These are phyloP conservation scores for Komagataella ulmi DNA, from an alignment of 805 yeast genomes.

Conservation along the genomic window DNA sequence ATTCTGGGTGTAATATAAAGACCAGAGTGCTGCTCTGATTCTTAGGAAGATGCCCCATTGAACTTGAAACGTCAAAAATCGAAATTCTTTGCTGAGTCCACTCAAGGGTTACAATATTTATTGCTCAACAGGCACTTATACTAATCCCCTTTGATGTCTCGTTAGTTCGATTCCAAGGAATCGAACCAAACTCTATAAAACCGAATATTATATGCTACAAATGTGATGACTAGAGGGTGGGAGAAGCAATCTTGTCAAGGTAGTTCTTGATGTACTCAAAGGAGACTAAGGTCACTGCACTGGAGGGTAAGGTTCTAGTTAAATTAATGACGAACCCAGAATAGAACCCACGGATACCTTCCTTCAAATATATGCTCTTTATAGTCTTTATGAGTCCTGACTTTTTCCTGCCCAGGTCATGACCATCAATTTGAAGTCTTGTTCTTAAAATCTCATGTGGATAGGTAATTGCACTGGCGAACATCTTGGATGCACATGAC, in stretches of 20 bases:
- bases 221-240: not conserved
- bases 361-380: constrained; percentile 35
- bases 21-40: too few relatives aligned
- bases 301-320: constrained; percentile 85
- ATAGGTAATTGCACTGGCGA: constrained; percentile 79
- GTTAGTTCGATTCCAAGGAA: not conserved
- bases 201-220: not conserved
- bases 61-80: too few relatives aligned
- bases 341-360: constrained; percentile 76
- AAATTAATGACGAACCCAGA: constrained; percentile 81
- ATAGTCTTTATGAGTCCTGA: constrained; percentile 18
- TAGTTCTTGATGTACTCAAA: constrained; percentile 68
- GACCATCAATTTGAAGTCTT: constrained; percentile 55
- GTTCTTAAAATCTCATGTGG: constrained; percentile 95
- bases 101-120: not conserved
- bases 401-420: constrained; percentile 5
- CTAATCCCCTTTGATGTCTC: not conserved
- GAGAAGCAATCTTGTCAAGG: constrained; percentile 13
- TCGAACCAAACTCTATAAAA: not conserved
- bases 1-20: too few relatives aligned
- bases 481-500: constrained; percentile 72
- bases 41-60: too few relatives aligned
- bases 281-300: constrained; percentile 89
- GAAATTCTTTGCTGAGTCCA: not conserved
- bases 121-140: not conserved